These are phyloP conservation scores for Neurospora cerealis DNA, from an alignment of 495 filamentous ascomycete genomes.

Conservation along the genomic window DNA sequence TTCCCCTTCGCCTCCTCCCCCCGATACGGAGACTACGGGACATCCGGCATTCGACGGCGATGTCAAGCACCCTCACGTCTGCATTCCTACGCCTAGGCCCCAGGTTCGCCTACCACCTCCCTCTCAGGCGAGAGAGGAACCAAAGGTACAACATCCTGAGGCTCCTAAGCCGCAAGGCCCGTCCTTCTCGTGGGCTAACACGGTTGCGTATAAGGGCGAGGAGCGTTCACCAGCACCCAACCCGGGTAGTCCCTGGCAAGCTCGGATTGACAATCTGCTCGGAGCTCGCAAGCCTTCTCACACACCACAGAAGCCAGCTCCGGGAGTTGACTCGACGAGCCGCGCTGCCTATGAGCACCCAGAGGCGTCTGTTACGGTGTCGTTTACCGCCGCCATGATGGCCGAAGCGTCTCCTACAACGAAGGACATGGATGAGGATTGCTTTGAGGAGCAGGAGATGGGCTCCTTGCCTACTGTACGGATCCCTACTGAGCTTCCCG, in stretches of 20 bases:
- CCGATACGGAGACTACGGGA: constrained; percentile 45
- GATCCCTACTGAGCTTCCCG: constrained; percentile 51
- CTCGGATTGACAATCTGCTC: constrained; percentile 62
- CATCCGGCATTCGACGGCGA: constrained; percentile 67
- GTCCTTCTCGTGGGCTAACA: constrained; percentile 17
- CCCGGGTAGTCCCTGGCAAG: constrained; percentile 49
- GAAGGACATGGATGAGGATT: constrained; percentile 62
- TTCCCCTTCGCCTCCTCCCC: constrained; percentile 63
- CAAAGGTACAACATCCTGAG: constrained; percentile 15
- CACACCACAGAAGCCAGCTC: constrained; percentile 42
- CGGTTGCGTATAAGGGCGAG: constrained; percentile 12
- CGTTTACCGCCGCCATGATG: constrained; percentile 4
- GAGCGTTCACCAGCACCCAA: constrained; percentile 4
- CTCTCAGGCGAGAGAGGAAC: constrained; percentile 1
- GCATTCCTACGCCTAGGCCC: constrained; percentile 56
- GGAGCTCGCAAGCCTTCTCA: constrained; percentile 44
- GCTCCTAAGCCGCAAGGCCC: constrained; percentile 7
- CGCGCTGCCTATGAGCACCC: constrained; percentile 51
- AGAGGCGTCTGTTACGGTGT: constrained; percentile 37
- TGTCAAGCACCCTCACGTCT: constrained; percentile 53
- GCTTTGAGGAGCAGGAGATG: constrained; percentile 76
- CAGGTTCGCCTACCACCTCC: constrained; percentile 63
- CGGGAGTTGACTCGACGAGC: constrained; percentile 46
- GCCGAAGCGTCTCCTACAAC: constrained; percentile 29
- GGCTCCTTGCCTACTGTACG: constrained; percentile 63